Evolutionary conservation across 768 basidiomycete species (phyloP).

Genomic region (Wakefieldia striispora): DNA sequence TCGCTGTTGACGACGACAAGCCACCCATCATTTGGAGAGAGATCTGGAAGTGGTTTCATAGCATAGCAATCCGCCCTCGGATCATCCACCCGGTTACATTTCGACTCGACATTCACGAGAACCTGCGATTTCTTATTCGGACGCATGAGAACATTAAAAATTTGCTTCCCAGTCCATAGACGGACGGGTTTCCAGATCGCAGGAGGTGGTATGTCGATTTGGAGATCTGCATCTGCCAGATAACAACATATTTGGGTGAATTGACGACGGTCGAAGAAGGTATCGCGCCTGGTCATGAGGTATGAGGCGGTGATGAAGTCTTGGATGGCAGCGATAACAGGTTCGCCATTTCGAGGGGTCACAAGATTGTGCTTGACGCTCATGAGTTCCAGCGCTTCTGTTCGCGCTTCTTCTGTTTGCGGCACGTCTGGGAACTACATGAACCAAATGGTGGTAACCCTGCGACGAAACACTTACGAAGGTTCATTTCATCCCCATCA

Average conservation of each 20-base stretch:
- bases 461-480: conserved; percentile 58
- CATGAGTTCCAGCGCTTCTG: conserved; percentile 97
- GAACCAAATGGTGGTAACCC: not conserved
- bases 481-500: conserved; percentile 99
- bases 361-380: conserved; percentile 95
- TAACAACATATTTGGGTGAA: conserved; percentile 98
- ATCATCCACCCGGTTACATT: conserved; percentile 88
- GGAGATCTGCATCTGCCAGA: conserved; percentile 84
- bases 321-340: conserved; percentile 98
- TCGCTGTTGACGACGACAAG: conserved; percentile 96
- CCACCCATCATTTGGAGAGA: conserved; percentile 97
- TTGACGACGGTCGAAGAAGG: conserved; percentile 89
- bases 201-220: conserved; percentile 95
- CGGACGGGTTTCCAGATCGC: conserved; percentile 90
- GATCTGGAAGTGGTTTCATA: conserved; percentile 68
- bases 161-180: conserved; percentile 97
- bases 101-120: conserved; percentile 92
- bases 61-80: conserved; percentile 63
- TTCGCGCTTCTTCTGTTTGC: conserved; percentile 97
- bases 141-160: conserved; percentile 97
- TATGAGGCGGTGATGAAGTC: conserved; percentile 99
- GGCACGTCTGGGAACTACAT: conserved; percentile 71
- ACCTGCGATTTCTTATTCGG: conserved; percentile 84
- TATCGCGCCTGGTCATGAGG: conserved; percentile 89
- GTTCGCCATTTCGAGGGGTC: conserved; percentile 97